Evolutionary conservation across 106 monocot species (phyloP).

Genomic region (Alisma plantagoaquatica): DNA sequence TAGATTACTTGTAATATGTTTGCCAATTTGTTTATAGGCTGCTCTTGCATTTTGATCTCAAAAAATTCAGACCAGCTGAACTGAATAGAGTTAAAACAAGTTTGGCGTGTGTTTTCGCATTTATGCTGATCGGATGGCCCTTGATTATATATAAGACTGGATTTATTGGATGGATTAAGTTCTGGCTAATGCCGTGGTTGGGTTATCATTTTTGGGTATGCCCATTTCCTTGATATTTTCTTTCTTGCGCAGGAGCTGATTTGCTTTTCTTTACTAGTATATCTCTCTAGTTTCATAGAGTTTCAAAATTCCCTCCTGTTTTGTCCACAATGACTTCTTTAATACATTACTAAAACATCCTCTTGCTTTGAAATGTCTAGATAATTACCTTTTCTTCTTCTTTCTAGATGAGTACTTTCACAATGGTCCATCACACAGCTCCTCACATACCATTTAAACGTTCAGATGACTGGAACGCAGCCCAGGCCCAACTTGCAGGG

Average conservation of each 20-base stretch:
- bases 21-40: slow-evolving; percentile 30
- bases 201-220: slow-evolving; percentile 95
- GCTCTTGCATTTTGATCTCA: slow-evolving; percentile 69
- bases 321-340: too few species aligned
- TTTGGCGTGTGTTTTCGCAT: slow-evolving; percentile 87
- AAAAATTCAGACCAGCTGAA: slow-evolving; percentile 87
- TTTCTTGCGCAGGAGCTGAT: neutral
- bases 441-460: slow-evolving; percentile 94
- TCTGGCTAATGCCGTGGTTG: slow-evolving; percentile 94
- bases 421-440: slow-evolving; percentile 97
- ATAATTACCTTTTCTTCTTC: slow-evolving; percentile 4
- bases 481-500: slow-evolving; percentile 80
- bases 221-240: neutral
- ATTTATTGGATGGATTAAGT: slow-evolving; percentile 86
- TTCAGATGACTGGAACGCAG: slow-evolving; percentile 83
- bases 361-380: too few species aligned
- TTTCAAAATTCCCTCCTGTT: too few species aligned
- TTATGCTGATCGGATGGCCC: slow-evolving; percentile 87
- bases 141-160: slow-evolving; percentile 68
- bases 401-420: slow-evolving; percentile 92
- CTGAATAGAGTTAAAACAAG: slow-evolving; percentile 82
- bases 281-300: too few species aligned
- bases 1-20: neutral
- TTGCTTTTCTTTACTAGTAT: too few species aligned
- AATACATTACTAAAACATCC: too few species aligned